Evolutionary conservation across 495 filamentous ascomycete species (phyloP).

Genomic region (Aspergillus indologenus): DNA sequence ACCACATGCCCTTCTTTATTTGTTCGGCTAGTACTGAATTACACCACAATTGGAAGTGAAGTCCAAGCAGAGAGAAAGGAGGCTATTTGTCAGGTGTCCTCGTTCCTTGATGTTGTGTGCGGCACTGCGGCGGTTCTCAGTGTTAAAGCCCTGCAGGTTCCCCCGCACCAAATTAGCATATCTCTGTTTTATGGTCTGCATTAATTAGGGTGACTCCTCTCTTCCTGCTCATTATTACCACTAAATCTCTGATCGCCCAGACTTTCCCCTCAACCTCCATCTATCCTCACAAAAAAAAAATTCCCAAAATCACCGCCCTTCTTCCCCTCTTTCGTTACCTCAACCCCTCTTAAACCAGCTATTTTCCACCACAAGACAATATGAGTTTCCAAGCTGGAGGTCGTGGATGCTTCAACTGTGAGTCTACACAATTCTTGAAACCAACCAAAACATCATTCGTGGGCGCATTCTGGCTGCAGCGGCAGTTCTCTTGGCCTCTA

Average conservation of each 20-base stretch:
- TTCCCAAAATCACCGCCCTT: not conserved
- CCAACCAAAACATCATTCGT: not conserved
- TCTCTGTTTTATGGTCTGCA: slow-evolving; percentile 22
- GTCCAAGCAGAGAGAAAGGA: not conserved
- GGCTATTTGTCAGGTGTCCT: not conserved
- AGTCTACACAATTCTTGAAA: slow-evolving; percentile 35
- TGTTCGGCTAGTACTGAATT: not conserved
- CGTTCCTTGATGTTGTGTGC: slow-evolving; percentile 1
- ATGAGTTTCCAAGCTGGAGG: slow-evolving; percentile 53
- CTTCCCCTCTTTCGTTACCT: slow-evolving; percentile 10
- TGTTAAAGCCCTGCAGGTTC: slow-evolving; percentile 23
- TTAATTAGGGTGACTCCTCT: slow-evolving; percentile 13
- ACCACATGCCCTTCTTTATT: not conserved
- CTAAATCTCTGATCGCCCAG: slow-evolving; percentile 23
- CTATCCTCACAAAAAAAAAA: slow-evolving; percentile 12
- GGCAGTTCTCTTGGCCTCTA: slow-evolving; percentile 1
- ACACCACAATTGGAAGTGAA: not conserved
- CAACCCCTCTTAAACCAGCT: slow-evolving; percentile 5
- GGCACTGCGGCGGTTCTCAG: slow-evolving; percentile 9
- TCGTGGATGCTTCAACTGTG: slow-evolving; percentile 80
- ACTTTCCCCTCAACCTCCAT: slow-evolving; percentile 10
- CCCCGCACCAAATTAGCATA: slow-evolving; percentile 31
- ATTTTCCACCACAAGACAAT: slow-evolving; percentile 17
- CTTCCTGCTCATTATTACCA: slow-evolving; percentile 13
- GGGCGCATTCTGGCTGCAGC: not conserved